Conservation (phyloP, 345 rosid species). For the Moricandia moricandioides region DNA sequence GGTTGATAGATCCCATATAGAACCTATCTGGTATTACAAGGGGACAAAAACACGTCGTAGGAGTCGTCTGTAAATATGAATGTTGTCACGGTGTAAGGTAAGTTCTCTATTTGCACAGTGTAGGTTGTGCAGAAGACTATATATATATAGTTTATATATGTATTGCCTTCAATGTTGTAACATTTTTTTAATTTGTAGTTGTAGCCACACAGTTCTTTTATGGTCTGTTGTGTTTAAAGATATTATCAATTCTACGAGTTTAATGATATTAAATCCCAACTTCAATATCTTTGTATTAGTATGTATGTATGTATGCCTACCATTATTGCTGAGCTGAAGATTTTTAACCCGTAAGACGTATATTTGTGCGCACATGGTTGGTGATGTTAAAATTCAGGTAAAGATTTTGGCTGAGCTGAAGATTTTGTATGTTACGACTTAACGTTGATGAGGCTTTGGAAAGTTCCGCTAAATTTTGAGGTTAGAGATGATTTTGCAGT, state of each 20-base stretch:
- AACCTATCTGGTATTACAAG: neutral
- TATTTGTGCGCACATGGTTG: neutral
- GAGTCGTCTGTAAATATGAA: conserved; percentile 31
- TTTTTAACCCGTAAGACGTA: neutral
- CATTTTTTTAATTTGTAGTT: conserved; percentile 26
- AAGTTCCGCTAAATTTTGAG: neutral
- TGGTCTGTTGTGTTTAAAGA: neutral
- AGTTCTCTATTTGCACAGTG: conserved; percentile 35
- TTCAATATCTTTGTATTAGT: conserved; percentile 2
- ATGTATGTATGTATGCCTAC: neutral
- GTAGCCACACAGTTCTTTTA: conserved; percentile 32
- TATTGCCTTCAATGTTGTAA: conserved; percentile 36
- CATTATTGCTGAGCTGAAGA: neutral
- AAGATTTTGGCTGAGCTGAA: neutral
- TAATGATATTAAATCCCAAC: conserved; percentile 18
- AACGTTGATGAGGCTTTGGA: neutral
- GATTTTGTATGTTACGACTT: neutral
- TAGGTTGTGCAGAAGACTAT: conserved; percentile 36
- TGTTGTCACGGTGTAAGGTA: conserved; percentile 31
- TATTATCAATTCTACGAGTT: conserved; percentile 14
- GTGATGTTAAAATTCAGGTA: neutral
- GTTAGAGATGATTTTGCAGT: neutral
- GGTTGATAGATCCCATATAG: conserved; percentile 1
- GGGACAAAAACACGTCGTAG: conserved; percentile 9
- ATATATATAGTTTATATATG: conserved; percentile 29